These are phyloP conservation scores for Teratosphaeria gauchensis DNA, from an alignment of 2,329 filamentous ascomycete genomes.

Conservation along the genomic window DNA sequence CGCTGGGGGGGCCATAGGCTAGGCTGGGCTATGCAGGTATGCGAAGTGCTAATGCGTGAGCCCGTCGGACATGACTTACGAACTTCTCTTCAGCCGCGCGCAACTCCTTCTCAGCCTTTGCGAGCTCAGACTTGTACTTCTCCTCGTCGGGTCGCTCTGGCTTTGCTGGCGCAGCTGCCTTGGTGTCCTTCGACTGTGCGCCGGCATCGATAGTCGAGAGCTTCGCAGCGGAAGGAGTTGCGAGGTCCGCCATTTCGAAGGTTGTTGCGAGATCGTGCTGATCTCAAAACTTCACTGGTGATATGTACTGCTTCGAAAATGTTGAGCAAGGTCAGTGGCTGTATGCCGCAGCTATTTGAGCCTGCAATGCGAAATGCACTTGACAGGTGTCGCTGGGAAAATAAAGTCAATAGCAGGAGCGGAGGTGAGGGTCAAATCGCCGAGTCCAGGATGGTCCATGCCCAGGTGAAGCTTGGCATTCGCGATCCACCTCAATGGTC, in stretches of 20 bases:
- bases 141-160: slow-evolving; percentile 84
- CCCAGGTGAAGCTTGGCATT: not conserved
- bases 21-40: not conserved
- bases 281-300: not conserved
- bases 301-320: not conserved
- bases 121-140: slow-evolving; percentile 67
- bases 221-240: slow-evolving; percentile 18
- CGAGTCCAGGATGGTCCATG: not conserved
- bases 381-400: not conserved
- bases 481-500: not conserved
- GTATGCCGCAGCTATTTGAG: not conserved
- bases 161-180: slow-evolving; percentile 40
- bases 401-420: not conserved
- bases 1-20: not conserved
- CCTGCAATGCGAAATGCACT: not conserved
- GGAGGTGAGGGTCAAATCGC: not conserved
- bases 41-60: not conserved
- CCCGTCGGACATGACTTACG: slow-evolving; percentile 13
- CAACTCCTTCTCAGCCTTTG: slow-evolving; percentile 79
- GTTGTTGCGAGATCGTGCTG: not conserved
- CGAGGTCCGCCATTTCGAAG: slow-evolving; percentile 24
- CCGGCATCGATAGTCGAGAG: slow-evolving; percentile 3
- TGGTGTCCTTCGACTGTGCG: slow-evolving; percentile 10
- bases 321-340: not conserved
- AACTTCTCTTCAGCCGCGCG: slow-evolving; percentile 60